A percentile compares a stretch with the other conserved stretches of the same genome.
phyloP scores from a whole-genome alignment of 1,284 basidiomycete species.

The Termitomyces sp. region DNA sequence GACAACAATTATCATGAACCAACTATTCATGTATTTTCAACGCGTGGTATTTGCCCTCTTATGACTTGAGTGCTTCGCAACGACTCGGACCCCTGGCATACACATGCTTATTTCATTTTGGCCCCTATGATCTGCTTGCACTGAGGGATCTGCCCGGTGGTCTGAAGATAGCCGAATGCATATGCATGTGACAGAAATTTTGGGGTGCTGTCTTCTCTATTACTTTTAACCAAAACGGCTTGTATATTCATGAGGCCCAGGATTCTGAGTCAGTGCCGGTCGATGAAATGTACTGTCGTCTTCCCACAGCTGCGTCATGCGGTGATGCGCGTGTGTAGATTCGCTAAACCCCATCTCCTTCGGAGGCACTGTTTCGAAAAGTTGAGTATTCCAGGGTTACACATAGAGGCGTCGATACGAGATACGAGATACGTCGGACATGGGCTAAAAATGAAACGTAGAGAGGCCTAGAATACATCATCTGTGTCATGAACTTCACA shows the following conservation, averaged over 20 bases:
- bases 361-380: not conserved
- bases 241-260: not conserved
- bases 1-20: not conserved
- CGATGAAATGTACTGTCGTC: slow-evolving; percentile 2
- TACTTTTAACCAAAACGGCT: not conserved
- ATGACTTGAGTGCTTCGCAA: not conserved
- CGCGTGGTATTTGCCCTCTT: not conserved
- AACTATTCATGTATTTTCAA: not conserved
- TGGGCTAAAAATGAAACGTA: not conserved
- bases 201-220: slow-evolving; percentile 4
- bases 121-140: not conserved
- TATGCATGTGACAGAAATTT: not conserved
- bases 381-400: not conserved
- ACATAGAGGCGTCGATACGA: not conserved
- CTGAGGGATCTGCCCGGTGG: not conserved
- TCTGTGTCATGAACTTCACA: slow-evolving; percentile 4
- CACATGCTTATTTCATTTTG: not conserved
- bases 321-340: not conserved
- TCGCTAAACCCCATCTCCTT: not conserved
- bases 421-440: not conserved
- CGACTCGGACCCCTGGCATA: too few species aligned
- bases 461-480: slow-evolving; percentile 11
- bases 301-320: slow-evolving; percentile 9
- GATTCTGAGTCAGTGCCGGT: not conserved
- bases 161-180: slow-evolving; percentile 4